Percentiles rank a stretch among this genome's conserved stretches.
phyloP scores from a whole-genome alignment of 495 filamentous ascomycete species.

The Hypoxylon perforatum region DNA sequence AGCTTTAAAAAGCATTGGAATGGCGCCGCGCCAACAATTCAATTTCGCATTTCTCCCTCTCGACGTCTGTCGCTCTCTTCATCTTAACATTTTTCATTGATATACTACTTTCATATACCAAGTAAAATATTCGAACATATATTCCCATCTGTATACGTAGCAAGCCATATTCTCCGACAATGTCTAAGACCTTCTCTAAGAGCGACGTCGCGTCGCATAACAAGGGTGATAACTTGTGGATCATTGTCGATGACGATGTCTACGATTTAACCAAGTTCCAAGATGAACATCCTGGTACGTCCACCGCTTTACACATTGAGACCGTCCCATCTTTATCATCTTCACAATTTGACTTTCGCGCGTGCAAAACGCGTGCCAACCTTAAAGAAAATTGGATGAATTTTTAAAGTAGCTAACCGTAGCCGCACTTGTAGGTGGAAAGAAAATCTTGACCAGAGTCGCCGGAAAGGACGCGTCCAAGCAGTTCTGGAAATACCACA shows the following conservation, averaged over 20 bases:
- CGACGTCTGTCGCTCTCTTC: conserved; percentile 3
- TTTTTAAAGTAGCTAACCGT: conserved; percentile 9
- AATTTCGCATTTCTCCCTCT: not conserved
- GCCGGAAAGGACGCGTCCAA: conserved; percentile 97
- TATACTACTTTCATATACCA: conserved; percentile 6
- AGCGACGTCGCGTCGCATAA: conserved; percentile 91
- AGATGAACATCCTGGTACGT: conserved; percentile 87
- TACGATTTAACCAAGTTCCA: conserved; percentile 96
- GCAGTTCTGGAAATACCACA: conserved; percentile 99
- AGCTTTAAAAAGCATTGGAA: conserved; percentile 27
- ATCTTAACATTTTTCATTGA: conserved; percentile 1
- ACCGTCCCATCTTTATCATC: conserved; percentile 17
- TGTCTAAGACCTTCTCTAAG: conserved; percentile 88
- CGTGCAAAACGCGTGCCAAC: conserved; percentile 19
- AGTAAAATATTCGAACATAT: not conserved
- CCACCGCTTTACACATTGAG: not conserved
- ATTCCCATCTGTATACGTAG: conserved; percentile 8
- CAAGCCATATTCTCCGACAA: conserved; percentile 54
- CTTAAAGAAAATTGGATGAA: conserved; percentile 26
- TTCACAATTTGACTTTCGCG: conserved; percentile 12
- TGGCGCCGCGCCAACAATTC: not conserved
- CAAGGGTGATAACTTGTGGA: conserved; percentile 85
- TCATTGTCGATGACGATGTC: conserved; percentile 94
- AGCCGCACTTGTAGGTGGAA: conserved; percentile 71
- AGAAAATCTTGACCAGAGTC: conserved; percentile 96